Evolutionary conservation across 1,284 basidiomycete genomes (phyloP).

Genomic region (Sanguinoderma infundibulare): DNA sequence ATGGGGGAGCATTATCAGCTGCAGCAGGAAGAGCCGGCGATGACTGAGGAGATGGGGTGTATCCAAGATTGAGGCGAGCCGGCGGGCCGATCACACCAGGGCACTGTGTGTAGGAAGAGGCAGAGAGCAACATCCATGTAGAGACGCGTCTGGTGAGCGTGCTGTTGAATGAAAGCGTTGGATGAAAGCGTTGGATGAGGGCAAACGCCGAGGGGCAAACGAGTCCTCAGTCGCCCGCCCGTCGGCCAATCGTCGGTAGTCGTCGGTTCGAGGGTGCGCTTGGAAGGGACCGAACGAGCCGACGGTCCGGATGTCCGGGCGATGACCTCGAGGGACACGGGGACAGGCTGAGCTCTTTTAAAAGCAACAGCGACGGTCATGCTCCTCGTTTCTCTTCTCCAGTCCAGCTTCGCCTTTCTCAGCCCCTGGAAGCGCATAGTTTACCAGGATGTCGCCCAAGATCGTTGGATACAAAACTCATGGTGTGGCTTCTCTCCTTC

Average conservation of each 20-base stretch:
- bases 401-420: neutral
- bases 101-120: neutral
- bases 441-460: conserved; percentile 39
- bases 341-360: conserved; percentile 2
- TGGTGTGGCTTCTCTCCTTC: conserved; percentile 39
- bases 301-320: conserved; percentile 7
- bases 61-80: neutral
- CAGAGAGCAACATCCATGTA: neutral
- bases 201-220: neutral
- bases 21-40: neutral
- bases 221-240: neutral
- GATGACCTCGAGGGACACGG: conserved; percentile 7
- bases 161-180: no score
- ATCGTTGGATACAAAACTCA: conserved; percentile 59
- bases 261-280: neutral
- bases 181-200: no score
- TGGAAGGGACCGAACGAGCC: neutral
- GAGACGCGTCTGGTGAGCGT: neutral
- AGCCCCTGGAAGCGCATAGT: neutral
- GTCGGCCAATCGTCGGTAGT: neutral
- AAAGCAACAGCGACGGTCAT: conserved; percentile 12
- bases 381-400: conserved; percentile 3
- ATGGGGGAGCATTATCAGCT: neutral
- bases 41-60: neutral
- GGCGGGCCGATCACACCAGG: neutral